These are phyloP conservation scores for Termitomyces sp. DNA, from an alignment of 768 basidiomycete genomes.

Conservation along the genomic window DNA sequence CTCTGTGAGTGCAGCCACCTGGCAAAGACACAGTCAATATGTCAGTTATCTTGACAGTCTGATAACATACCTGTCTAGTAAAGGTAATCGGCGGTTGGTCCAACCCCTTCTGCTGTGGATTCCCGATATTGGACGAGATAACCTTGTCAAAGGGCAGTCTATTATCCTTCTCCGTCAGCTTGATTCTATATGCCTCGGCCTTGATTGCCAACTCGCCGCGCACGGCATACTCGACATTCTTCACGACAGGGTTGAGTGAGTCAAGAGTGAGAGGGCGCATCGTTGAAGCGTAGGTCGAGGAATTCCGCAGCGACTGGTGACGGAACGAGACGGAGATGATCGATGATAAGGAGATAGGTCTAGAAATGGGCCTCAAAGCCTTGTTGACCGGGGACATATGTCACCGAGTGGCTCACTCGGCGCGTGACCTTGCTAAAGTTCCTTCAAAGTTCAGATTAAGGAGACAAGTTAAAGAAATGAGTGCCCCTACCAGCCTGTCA, in stretches of 20 bases:
- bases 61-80: conserved; percentile 70
- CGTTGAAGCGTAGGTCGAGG: conserved; percentile 14
- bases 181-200: conserved; percentile 77
- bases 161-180: conserved; percentile 55
- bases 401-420: background rate
- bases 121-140: conserved; percentile 96
- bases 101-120: conserved; percentile 94
- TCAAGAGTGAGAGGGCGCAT: conserved; percentile 64
- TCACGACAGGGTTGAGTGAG: conserved; percentile 78
- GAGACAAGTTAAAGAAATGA: too few species aligned
- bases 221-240: conserved; percentile 93
- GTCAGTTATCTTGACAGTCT: background rate
- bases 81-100: conserved; percentile 94
- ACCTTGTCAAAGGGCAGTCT: conserved; percentile 82
- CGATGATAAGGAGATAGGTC: conserved; percentile 10
- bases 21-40: conserved; percentile 6
- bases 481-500: background rate
- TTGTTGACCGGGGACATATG: conserved; percentile 1
- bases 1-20: conserved; percentile 91
- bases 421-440: conserved; percentile 1
- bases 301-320: background rate
- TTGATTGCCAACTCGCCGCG: conserved; percentile 96
- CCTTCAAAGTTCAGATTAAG: too few species aligned
- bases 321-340: background rate
- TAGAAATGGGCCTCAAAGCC: background rate